A percentile compares a stretch with the other conserved stretches of the same genome.
Conservation (phyloP, 495 filamentous ascomycete genomes). For the Halenospora varia region DNA sequence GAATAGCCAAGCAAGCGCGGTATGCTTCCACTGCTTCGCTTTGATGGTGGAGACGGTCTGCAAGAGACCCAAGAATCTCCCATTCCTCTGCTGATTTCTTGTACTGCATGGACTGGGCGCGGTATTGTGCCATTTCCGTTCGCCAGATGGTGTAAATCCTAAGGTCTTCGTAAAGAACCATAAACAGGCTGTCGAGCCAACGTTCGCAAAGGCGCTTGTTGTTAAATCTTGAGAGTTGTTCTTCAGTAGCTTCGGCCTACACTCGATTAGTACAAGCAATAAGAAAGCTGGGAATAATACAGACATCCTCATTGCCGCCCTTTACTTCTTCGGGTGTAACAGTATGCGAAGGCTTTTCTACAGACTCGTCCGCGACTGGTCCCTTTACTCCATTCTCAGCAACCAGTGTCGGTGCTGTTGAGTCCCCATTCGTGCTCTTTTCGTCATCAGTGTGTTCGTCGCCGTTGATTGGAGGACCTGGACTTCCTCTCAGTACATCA, state of each 20-base stretch:
- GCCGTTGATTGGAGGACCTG: constrained; percentile 60
- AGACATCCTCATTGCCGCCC: constrained; percentile 73
- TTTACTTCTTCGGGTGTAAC: constrained; percentile 79
- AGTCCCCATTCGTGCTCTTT: constrained; percentile 33
- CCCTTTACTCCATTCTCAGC: constrained; percentile 24
- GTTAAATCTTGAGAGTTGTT: constrained; percentile 67
- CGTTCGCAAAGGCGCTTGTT: constrained; percentile 96
- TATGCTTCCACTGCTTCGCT: constrained; percentile 93
- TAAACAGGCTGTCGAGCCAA: constrained; percentile 98
- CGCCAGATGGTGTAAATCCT: constrained; percentile 99
- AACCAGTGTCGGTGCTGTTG: constrained; percentile 12
- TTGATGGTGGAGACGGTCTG: constrained; percentile 82
- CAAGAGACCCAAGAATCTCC: constrained; percentile 94
- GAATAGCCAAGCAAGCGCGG: constrained; percentile 70
- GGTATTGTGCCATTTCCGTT: constrained; percentile 91
- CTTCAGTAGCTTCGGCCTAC: constrained; percentile 39
- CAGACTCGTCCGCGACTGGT: constrained; percentile 18
- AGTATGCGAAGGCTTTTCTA: constrained; percentile 71
- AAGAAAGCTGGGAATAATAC: constrained; percentile 20
- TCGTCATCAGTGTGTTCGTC: constrained; percentile 41
- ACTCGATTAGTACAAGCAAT: constrained; percentile 7
- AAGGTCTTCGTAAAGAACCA: constrained; percentile 97
- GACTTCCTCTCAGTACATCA: constrained; percentile 63
- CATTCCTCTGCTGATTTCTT: constrained; percentile 95
- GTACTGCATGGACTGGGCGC: constrained; percentile 85